Conservation (phyloP, 306 rosid species). For the Myrica gale region DNA sequence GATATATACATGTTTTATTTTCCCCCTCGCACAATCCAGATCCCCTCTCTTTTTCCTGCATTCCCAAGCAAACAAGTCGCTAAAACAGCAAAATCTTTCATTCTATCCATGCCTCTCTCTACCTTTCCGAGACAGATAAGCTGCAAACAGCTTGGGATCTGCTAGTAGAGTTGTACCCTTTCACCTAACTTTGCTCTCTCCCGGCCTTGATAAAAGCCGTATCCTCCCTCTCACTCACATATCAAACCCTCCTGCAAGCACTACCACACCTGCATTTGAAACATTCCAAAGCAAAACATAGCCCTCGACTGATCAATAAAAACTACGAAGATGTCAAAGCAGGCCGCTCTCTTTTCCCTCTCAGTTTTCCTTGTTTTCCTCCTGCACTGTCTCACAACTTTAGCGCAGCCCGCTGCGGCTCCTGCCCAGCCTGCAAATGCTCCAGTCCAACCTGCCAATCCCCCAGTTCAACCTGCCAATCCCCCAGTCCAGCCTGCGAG, state of each 20-base stretch:
- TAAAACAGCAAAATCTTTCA: constrained; percentile 25
- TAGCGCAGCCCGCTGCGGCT: neutral
- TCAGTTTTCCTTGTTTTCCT: neutral
- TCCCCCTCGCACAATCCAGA: constrained; percentile 25
- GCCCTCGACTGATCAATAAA: neutral
- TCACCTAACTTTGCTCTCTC: constrained; percentile 29
- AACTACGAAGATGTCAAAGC: constrained; percentile 24
- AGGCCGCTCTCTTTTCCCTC: constrained; percentile 4
- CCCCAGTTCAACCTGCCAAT: neutral
- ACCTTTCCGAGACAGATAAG: constrained; percentile 28
- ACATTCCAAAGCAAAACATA: neutral
- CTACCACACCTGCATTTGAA: constrained; percentile 4
- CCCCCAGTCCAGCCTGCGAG: neutral
- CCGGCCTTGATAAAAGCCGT: constrained; percentile 32
- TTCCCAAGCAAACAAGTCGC: constrained; percentile 26
- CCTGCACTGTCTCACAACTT: neutral
- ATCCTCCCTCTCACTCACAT: constrained; percentile 3
- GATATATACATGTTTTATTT: neutral
- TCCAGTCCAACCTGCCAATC: neutral
- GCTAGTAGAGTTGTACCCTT: constrained; percentile 26
- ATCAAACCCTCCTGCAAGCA: constrained; percentile 26
- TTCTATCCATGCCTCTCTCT: constrained; percentile 28
- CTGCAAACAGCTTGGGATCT: constrained; percentile 29
- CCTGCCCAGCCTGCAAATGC: neutral
- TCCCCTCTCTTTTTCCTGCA: constrained; percentile 32